Percentiles rank a stretch among this genome's conserved stretches.
phyloP scores from a whole-genome alignment of 2,329 filamentous ascomycete genomes.

The Coniosporium tulheliwenetii region DNA sequence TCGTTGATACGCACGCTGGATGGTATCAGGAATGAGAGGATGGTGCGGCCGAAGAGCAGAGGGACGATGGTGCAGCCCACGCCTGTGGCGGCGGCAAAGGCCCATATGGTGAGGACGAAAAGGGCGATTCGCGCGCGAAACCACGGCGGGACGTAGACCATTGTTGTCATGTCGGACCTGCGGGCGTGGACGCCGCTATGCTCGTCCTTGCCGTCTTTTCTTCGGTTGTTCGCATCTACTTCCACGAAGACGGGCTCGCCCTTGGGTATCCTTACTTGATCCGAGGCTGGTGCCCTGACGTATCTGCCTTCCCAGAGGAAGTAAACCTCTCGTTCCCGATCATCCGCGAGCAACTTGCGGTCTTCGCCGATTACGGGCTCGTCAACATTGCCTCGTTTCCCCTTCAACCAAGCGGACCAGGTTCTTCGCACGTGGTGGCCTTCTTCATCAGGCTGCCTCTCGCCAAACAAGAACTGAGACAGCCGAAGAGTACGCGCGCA shows the following conservation, averaged over 20 bases:
- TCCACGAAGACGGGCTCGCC: constrained; percentile 66
- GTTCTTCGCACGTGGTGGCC: constrained; percentile 46
- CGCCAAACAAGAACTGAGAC: constrained; percentile 86
- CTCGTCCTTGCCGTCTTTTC: constrained; percentile 41
- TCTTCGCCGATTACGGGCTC: constrained; percentile 7
- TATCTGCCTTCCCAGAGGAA: constrained; percentile 63
- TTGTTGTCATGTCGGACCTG: constrained; percentile 31
- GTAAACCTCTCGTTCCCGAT: not conserved
- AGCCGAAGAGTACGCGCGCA: constrained; percentile 69
- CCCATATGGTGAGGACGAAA: constrained; percentile 84
- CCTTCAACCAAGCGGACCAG: constrained; percentile 40
- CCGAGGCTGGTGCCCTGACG: constrained; percentile 83
- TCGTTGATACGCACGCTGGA: constrained; percentile 68
- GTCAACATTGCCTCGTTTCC: constrained; percentile 16
- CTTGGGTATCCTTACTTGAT: constrained; percentile 88
- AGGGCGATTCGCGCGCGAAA: constrained; percentile 67
- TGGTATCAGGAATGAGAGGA: constrained; percentile 62
- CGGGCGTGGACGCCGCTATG: constrained; percentile 15
- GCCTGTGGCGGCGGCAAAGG: constrained; percentile 80
- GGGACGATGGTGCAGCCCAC: constrained; percentile 76
- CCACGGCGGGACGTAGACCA: constrained; percentile 62
- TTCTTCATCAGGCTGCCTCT: constrained; percentile 69
- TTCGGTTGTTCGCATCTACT: constrained; percentile 51
- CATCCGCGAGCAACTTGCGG: constrained; percentile 7
- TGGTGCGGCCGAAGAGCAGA: constrained; percentile 63